Conservation (phyloP, 2,329 filamentous ascomycete genomes). For the Incumbomyces lentus region DNA sequence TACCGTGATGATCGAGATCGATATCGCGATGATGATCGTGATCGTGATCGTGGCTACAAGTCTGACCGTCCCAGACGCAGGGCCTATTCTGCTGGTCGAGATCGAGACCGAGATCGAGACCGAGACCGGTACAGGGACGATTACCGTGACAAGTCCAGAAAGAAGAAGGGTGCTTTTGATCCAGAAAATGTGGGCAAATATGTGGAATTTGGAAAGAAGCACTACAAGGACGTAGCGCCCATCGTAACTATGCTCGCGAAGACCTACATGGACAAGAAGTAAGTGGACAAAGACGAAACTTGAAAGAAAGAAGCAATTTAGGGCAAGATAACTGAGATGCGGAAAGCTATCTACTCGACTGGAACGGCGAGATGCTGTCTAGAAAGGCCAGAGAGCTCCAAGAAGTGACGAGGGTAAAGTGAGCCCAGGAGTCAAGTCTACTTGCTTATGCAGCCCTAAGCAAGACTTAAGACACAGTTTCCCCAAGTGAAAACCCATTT, state of each 20-base stretch:
- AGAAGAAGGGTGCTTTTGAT: slow-evolving; percentile 13
- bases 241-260: slow-evolving; percentile 17
- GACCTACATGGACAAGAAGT: slow-evolving; percentile 20
- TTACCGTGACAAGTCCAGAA: slow-evolving; percentile 12
- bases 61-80: neutral
- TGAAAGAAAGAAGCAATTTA: neutral
- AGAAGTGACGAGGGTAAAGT: neutral
- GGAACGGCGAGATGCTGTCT: neutral
- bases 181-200: slow-evolving; percentile 13
- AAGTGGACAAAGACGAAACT: neutral
- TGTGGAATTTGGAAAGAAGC: slow-evolving; percentile 19
- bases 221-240: slow-evolving; percentile 19
- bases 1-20: slow-evolving; percentile 1
- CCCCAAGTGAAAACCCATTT: too few species aligned
- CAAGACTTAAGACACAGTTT: too few species aligned
- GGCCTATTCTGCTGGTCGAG: neutral
- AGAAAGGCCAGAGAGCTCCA: neutral
- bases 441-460: too few species aligned
- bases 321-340: too few species aligned
- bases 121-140: slow-evolving; percentile 3
- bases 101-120: slow-evolving; percentile 12
- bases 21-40: slow-evolving; percentile 8
- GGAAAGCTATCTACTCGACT: too few species aligned
- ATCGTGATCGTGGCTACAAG: neutral
- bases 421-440: too few species aligned